Evolutionary conservation across 345 rosid species (phyloP), one percentile per base, ranked within the genome.

Genomic region (Lepidium africanum): DNA sequence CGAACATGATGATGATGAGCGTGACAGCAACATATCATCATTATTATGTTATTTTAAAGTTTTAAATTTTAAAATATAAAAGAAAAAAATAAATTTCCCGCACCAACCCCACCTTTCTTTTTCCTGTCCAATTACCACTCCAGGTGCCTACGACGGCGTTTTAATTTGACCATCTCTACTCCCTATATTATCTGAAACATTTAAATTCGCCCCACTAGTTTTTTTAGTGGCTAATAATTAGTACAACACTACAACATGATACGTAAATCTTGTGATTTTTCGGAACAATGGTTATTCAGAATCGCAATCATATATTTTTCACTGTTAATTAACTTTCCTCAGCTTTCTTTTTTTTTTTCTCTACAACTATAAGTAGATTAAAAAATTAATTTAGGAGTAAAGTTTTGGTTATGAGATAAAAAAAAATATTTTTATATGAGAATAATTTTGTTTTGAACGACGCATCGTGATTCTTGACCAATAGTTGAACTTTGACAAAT

Each of bases 21-120:
- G 80, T 82, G 91, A 86, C 87, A 73, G 73, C 86, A 79, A 71
- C 74, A 76, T 80, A 55, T 75, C 89, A 87, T 84, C 92, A 84
- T 77, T 78, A 75, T 69, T 63, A 63, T 30, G 54, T 55, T 75
- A 74, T 75, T 69, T 74, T 57, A 66, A 73, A 56, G 39, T 59
- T 75, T 64, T 64, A 14, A 51, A 25, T 1, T 32, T 39, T 17
- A 1, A 61, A 74, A 60, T 0, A 5, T 10, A 33, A 74, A 65
- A 48, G 8, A 2, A 54, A 75, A 56, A 15, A 19, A 55, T 12
- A 39, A 47, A 16, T 47, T 38, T 42, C 40, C 37, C 57, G 57
- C 68, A 70, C 71, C 79, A 67, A 21, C 55, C 15, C 70, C 78
- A 62, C 71, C 15, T 49, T 49, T 57, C 21, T 17, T 65, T 65